Evolutionary conservation across 1,139 yeast genomes (phyloP), one percentile per base, ranked within the genome.

Genomic region (Debaryomyces sp.): DNA sequence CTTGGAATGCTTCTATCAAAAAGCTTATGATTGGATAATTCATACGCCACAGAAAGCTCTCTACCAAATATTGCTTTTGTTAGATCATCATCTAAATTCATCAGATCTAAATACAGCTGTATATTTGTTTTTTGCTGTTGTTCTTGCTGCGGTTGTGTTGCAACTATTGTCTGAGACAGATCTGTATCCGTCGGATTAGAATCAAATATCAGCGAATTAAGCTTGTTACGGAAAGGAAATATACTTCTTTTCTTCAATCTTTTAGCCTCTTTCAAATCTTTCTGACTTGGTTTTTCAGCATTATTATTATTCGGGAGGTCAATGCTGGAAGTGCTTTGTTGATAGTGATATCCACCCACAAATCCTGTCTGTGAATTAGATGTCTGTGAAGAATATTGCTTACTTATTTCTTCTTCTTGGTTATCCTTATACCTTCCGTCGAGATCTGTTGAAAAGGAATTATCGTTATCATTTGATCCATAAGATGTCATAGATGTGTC

Each of bases 1-100:
- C 94, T 83, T 1, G 99, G 98, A 9, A 94, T 81, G 13, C 57
- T 59, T 32, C 63, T 63, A 1, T 80, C 81, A 48, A 72, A 73
- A 41, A 76, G 69, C 5, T 62, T 70, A 54, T 70, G 80, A 34
- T 73, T 79, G 35, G 85, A 85, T 41, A 78, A 63, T 41, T 71
- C 68, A 44, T 78, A 69, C 0, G 88, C 86, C 23, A 74, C 78
- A 4, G 68, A 70, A 21, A 92, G 59, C 1, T 87, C 81, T 17
- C 84, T 73, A 0, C 96, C 96, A 69, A 91, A 91, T 2, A 89
- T 70, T 1, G 70, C 60, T 48, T 69, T 73, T 7, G 73, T 56
- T 9, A 64, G 56, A 13, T 64, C 67, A 4, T 67, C 72, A 47
- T 75, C 78, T 39, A 75, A 62, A 45, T 71, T 68, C 69, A 76